Base-by-base conservation (phyloP, 23 red algal species). In the Pyropia yezoensis region DNA sequence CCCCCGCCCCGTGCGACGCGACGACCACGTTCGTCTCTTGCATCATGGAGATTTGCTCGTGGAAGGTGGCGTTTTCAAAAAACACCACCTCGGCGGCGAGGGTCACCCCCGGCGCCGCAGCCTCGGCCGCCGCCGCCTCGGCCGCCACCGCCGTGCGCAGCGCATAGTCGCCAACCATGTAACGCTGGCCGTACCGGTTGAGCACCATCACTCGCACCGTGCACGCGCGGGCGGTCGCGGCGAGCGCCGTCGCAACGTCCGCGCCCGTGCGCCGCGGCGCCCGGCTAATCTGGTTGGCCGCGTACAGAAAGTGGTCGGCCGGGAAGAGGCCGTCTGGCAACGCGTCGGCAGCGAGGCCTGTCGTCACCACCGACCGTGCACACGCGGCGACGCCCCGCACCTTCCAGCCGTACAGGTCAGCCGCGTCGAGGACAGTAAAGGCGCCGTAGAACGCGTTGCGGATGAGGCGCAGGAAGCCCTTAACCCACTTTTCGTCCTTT, bases 31-130 rank as follows among this genome's bases (percentile, higher is more conserved):
- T 61, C 2, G 59, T 61, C 56, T 87, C 71, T 61, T 87, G 82
- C 30, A 87, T 68, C 15, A 87, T 52, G 5, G 82, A 87, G 23
- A 87, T 65, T 33, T 87, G 82, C 59, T 87, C 82, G 47, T 87
- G 82, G 63, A 87, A 87, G 21, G 82, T 77, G 13, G 58, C 65
- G 63, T 89, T 89, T 65, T 89, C 84, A 70, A 80, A 89, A 50
- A 89, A 89, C 12, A 80, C 84, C 34, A 70, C 62, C 65, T 89
- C 84, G 17, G 75, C 52, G 27, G 71, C 50, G 65, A 89, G 64
- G 17, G 28, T 20, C 23, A 77, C 63, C 5, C 29, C 22, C 11
- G 57, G 50, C 69, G 62, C 69, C 27, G 62, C 26, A 0, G 53
- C 25, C 9, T 57, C 24, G 4, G 76, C 62, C 58, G 55, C 60